phyloP scores from a whole-genome alignment of 73 alveolate species.

The Tetrahymena thermophila region DNA sequence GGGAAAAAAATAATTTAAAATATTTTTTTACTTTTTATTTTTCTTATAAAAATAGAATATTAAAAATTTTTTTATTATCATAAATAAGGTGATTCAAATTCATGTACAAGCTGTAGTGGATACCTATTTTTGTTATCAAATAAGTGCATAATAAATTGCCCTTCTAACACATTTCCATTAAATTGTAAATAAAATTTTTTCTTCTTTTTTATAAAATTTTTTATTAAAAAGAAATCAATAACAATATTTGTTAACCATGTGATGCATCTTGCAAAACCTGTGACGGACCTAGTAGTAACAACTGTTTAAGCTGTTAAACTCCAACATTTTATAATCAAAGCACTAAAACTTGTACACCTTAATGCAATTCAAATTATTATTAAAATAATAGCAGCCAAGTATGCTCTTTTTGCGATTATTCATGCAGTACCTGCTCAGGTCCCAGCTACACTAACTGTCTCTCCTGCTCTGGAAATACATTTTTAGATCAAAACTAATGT shows the following conservation, averaged over 20 bases:
- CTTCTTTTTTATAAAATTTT: not conserved
- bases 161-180: not conserved
- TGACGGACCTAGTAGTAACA: not conserved
- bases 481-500: not conserved
- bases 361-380: not conserved
- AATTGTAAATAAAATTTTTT: not conserved
- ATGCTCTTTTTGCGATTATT: not conserved
- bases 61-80: too few relatives aligned
- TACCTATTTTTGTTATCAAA: not conserved
- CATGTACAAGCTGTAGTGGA: not conserved
- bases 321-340: not conserved
- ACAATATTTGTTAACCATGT: not conserved
- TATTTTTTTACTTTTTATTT: too few relatives aligned
- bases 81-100: not conserved
- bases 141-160: not conserved
- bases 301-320: not conserved
- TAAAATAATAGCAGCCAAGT: not conserved
- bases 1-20: too few relatives aligned
- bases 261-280: not conserved
- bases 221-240: not conserved
- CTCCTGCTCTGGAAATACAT: not conserved
- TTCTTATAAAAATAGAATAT: too few relatives aligned
- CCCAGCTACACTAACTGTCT: not conserved
- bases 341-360: not conserved
- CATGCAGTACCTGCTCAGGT: not conserved